Conservation (phyloP, 257 asterid species). For the Rehmannia glutinosa region DNA sequence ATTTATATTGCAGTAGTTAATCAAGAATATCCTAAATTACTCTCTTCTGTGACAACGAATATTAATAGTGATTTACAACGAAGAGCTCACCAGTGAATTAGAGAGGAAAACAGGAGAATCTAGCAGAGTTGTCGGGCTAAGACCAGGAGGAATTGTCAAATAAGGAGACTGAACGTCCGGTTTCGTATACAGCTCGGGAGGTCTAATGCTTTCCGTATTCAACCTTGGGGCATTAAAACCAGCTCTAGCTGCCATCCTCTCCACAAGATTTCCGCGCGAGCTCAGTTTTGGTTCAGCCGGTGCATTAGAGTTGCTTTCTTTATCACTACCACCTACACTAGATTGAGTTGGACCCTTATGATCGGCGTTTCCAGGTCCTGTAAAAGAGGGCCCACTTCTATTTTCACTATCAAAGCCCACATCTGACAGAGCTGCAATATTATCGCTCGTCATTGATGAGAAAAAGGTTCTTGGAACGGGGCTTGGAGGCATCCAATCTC, state of each 20-base stretch:
- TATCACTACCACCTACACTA: constrained; percentile 17
- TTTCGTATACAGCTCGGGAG: constrained; percentile 41
- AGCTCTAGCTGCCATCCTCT: constrained; percentile 83
- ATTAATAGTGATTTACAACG: not conserved
- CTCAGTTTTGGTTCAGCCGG: constrained; percentile 33
- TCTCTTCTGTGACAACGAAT: not conserved
- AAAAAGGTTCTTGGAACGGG: constrained; percentile 48
- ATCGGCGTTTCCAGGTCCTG: constrained; percentile 19
- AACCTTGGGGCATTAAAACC: constrained; percentile 82
- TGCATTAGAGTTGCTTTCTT: constrained; percentile 25
- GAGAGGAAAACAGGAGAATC: constrained; percentile 82
- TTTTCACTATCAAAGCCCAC: constrained; percentile 28
- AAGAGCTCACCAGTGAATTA: constrained; percentile 55
- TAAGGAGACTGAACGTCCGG: constrained; percentile 57
- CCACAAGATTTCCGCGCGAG: constrained; percentile 63
- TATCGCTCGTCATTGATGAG: constrained; percentile 45
- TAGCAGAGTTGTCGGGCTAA: constrained; percentile 78
- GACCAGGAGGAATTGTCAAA: constrained; percentile 77
- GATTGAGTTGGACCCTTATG: constrained; percentile 23
- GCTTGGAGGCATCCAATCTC: constrained; percentile 70
- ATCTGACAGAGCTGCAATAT: constrained; percentile 25
- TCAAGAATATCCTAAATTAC: not conserved
- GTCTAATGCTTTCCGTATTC: constrained; percentile 57
- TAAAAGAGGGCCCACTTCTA: constrained; percentile 17
- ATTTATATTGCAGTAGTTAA: not conserved